Evolutionary conservation across 306 rosid species (phyloP), one percentile per base, ranked within the genome.

Genomic region (Delonix regia): DNA sequence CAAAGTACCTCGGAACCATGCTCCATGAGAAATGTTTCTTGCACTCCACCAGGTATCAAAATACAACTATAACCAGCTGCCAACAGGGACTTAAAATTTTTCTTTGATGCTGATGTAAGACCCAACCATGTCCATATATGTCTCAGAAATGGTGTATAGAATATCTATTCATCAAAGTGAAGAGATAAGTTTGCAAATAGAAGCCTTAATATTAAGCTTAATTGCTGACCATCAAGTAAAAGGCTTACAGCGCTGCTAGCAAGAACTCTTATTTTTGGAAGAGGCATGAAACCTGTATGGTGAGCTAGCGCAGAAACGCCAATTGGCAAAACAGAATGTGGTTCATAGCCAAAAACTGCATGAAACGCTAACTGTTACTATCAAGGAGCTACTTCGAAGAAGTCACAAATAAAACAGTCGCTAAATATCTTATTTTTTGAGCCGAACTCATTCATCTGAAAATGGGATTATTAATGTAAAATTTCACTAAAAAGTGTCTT

Each of bases 41-140:
- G 99, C 76, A 95, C 98, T 85, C 99, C 99, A 45, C 99, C 99
- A 24, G 99, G 99, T 61, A 95, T 87, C 69, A 95, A 16, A 74
- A 95, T 82, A 71, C 99, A 95, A 85, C 99, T 93, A 82, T 87
- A 88, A 38, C 97, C 99, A 69, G 90, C 85, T 16, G 76, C 80
- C 65, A 93, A 82, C 72, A 79, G 78, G 84, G 97, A 88, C 74
- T 68, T 34, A 42, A 93, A 95, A 44, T 89, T 95, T 59, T 85
- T 87, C 91, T 6, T 95, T 47, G 96, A 42, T 12, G 88, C 99
- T 8, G 98, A 64, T 7, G 93, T 34, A 44, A 95, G 90, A 78
- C 99, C 99, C 89, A 92, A 69, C 99, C 99, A 95, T 57, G 98
- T 93, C 98, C 99, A 93, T 81, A 93, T 85, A 76, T 95, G 99